phyloP scores from a whole-genome alignment of 768 basidiomycete genomes.

The Suillus plorans region DNA sequence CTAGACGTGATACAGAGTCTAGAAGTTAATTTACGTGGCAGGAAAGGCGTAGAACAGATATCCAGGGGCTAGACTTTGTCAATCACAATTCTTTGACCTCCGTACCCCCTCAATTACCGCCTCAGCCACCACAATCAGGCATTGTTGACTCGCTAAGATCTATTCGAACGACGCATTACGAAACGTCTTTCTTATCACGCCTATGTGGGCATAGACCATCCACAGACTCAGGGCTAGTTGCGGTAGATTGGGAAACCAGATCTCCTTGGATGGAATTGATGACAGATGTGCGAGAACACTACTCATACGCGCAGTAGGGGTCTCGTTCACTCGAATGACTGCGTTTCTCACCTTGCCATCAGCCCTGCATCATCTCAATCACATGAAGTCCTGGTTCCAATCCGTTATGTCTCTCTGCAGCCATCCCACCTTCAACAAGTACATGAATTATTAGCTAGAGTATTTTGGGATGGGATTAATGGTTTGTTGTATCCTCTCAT shows the following conservation, averaged over 20 bases:
- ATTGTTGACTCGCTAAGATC: slow-evolving; percentile 52
- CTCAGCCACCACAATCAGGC: slow-evolving; percentile 26
- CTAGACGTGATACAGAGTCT: neutral
- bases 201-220: slow-evolving; percentile 42
- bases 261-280: slow-evolving; percentile 78
- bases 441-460: slow-evolving; percentile 64
- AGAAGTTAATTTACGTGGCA: slow-evolving; percentile 6
- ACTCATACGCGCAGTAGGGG: slow-evolving; percentile 57
- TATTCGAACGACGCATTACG: slow-evolving; percentile 64
- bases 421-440: slow-evolving; percentile 63
- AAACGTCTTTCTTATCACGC: slow-evolving; percentile 65
- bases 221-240: slow-evolving; percentile 40
- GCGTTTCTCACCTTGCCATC: slow-evolving; percentile 6
- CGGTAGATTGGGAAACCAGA: slow-evolving; percentile 70
- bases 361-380: slow-evolving; percentile 58
- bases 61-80: slow-evolving; percentile 7
- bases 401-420: slow-evolving; percentile 63
- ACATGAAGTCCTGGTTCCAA: slow-evolving; percentile 46
- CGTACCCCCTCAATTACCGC: slow-evolving; percentile 30
- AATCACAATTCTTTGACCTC: slow-evolving; percentile 15
- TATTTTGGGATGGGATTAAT: slow-evolving; percentile 79
- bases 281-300: slow-evolving; percentile 69
- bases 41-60: slow-evolving; percentile 22
- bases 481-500: slow-evolving; percentile 40
- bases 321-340: slow-evolving; percentile 6